Base-by-base conservation (phyloP, 192 early-diverging fungal genomes). In the Obelidium mucronatum region DNA sequence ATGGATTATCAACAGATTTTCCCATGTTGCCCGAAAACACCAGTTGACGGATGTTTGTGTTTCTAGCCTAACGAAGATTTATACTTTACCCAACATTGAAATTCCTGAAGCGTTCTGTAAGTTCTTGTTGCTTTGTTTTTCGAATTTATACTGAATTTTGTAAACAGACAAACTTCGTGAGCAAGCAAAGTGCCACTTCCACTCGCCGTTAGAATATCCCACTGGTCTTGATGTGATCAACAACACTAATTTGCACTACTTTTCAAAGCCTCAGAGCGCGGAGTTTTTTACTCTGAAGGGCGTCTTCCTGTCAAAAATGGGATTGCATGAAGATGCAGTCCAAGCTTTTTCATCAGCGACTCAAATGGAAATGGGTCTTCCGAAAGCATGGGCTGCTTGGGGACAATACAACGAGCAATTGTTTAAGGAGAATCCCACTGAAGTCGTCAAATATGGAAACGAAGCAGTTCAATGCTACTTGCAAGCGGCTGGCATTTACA, bases 1-100 rank as follows among this genome's bases (percentile, higher is more conserved):
- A 2, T 99, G 98, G 98, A 99, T 97, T 35, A 99, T 98, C 85
- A 99, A 99, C 78, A 88, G 97, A 44, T 99, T 99, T 80, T 97
- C 98, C 2, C 94, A 97, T 56, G 94, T 98, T 39, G 95, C 97
- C 3, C 85, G 98, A 1, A 94, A 97, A 68, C 98, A 99, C 77
- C 90, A 92, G n/a, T 86, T 99, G 24, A 90, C 93, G 3, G 95
- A 98, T 51, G 97, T 99, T 13, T 98, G 96, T 79, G 92, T 95
- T 74, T 78, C 77, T 33, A 82, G 82, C 34, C 87, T 99, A 40
- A 94, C 93, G 77, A 96, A 96, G 75, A 99, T 99, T 67, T 99
- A 99, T 83, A 97, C 94, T 1, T 87, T 99, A 33, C 98, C 98
- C 19, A 99, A 99, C 80, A 99, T 99, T 75, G 98, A 99, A 81